These are phyloP conservation scores for Candida germanica DNA, from an alignment of 805 yeast genomes.

Conservation along the genomic window DNA sequence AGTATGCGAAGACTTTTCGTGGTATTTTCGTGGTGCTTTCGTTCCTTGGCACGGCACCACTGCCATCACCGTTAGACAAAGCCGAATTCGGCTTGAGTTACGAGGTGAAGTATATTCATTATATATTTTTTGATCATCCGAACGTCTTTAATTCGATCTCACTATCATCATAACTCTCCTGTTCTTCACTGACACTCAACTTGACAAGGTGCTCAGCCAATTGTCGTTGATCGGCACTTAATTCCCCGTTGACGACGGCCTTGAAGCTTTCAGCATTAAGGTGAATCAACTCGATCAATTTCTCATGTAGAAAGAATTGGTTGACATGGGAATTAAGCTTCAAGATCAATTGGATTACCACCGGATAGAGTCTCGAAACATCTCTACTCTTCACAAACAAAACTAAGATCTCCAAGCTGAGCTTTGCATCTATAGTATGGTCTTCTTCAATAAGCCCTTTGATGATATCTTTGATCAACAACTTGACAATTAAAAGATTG, in stretches of 20 bases:
- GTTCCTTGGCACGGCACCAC: background rate
- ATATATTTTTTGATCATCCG: slow-evolving; percentile 13
- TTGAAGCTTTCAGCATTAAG: slow-evolving; percentile 49
- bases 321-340: slow-evolving; percentile 17
- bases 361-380: slow-evolving; percentile 24
- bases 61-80: too few relatives aligned
- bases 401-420: slow-evolving; percentile 49
- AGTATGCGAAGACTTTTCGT: too few relatives aligned
- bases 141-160: slow-evolving; percentile 23
- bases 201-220: slow-evolving; percentile 45
- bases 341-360: slow-evolving; percentile 39
- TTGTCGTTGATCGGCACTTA: slow-evolving; percentile 40
- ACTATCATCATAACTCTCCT: slow-evolving; percentile 16
- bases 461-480: slow-evolving; percentile 46
- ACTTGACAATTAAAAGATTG: slow-evolving; percentile 35
- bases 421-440: slow-evolving; percentile 16
- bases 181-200: slow-evolving; percentile 7
- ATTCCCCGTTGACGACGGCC: slow-evolving; percentile 33
- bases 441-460: slow-evolving; percentile 17
- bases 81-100: too few relatives aligned
- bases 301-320: slow-evolving; percentile 41
- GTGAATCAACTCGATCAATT: slow-evolving; percentile 46
- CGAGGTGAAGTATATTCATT: background rate
- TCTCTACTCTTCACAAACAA: slow-evolving; percentile 38
- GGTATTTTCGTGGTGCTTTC: too few relatives aligned